Evolutionary conservation across 192 early-diverging fungal genomes (phyloP).

Genomic region (Rhizoclosmatium globosum): DNA sequence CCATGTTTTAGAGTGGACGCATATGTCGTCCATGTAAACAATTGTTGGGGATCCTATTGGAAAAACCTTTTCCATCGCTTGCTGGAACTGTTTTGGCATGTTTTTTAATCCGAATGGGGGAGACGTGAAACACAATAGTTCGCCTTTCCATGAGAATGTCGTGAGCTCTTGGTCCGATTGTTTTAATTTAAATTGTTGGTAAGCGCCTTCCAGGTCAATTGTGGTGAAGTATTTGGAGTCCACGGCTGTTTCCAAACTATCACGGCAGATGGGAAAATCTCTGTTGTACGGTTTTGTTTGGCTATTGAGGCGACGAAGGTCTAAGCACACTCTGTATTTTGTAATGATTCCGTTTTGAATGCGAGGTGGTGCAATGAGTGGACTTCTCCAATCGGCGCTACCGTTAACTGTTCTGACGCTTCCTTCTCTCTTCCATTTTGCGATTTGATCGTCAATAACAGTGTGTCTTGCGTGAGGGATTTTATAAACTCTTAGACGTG

Average conservation of each 20-base stretch:
- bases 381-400: neutral
- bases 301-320: neutral
- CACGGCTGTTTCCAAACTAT: neutral
- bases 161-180: neutral
- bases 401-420: neutral
- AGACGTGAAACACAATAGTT: neutral
- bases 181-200: neutral
- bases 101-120: slow-evolving; percentile 6
- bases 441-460: neutral
- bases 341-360: neutral
- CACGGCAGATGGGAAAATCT: neutral
- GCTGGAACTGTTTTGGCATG: slow-evolving; percentile 6
- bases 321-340: slow-evolving; percentile 1
- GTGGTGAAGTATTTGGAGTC: neutral
- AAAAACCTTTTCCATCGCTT: slow-evolving; percentile 9
- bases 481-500: neutral
- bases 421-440: neutral
- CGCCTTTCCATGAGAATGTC: slow-evolving; percentile 4
- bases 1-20: slow-evolving; percentile 7
- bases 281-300: slow-evolving; percentile 4
- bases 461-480: neutral
- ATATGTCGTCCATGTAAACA: slow-evolving; percentile 14
- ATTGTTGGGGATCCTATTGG: neutral
- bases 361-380: neutral
- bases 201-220: slow-evolving; percentile 6